A percentile compares a stretch with the other conserved stretches of the same genome.
Conservation (phyloP, 768 basidiomycete species). For the Leucosporidium scottii region DNA sequence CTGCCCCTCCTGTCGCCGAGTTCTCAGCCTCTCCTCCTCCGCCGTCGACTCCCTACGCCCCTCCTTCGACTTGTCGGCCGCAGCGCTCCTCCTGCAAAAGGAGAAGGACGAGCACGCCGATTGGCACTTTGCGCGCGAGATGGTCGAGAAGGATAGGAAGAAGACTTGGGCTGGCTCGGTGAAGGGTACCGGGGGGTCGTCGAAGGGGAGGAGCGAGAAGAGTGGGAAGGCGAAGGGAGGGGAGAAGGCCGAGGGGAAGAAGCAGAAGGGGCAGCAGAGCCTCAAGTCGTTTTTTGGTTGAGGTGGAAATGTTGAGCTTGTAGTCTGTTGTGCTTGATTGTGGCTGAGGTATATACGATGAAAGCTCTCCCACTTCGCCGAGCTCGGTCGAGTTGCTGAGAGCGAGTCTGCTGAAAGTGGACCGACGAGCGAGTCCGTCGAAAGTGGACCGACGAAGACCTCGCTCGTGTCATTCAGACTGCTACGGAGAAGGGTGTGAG, state of each 20-base stretch:
- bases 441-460: too few species aligned
- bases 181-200: conserved; percentile 12
- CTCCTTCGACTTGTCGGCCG: background rate
- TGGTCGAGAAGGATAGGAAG: conserved; percentile 49
- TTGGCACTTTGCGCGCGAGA: conserved; percentile 77
- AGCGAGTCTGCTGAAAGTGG: too few species aligned
- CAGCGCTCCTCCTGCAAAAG: conserved; percentile 25
- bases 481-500: too few species aligned
- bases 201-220: conserved; percentile 39
- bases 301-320: too few species aligned
- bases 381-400: too few species aligned
- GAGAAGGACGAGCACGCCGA: conserved; percentile 67
- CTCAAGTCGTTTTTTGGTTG: conserved; percentile 14
- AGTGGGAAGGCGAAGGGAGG: conserved; percentile 35
- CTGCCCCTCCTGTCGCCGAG: conserved; percentile 44
- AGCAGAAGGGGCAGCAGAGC: conserved; percentile 47
- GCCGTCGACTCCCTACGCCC: background rate
- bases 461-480: too few species aligned
- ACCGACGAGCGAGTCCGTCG: too few species aligned
- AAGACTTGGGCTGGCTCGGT: conserved; percentile 32
- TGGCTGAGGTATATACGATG: too few species aligned
- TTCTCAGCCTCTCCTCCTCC: conserved; percentile 7
- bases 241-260: conserved; percentile 42
- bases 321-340: too few species aligned
- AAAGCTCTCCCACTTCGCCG: too few species aligned